Evolutionary conservation across 768 basidiomycete species (phyloP), one percentile per base, ranked within the genome.

Genomic region (Clitopilus hobsonii): DNA sequence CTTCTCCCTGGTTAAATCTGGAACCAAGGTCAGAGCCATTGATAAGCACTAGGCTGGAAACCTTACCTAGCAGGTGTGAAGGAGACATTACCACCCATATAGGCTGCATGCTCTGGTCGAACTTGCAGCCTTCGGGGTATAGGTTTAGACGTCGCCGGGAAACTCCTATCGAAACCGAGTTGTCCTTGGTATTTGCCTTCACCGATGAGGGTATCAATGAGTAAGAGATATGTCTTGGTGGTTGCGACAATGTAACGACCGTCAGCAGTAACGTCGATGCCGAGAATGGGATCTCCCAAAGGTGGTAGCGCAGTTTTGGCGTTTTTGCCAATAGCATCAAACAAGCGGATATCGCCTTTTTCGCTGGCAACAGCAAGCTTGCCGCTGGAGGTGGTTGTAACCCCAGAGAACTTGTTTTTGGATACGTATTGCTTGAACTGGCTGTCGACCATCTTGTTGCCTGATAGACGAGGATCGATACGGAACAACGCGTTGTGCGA

Each of bases 261-360:
- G 66, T 92, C 85, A 23, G 93, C 90, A 6, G 94, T 94, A 10
- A 91, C 91, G 72, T 99, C 97, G 51, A 99, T 81, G 29, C 97
- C 97, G 51, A 91, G 70, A 63, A 99, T 98, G 45, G 96, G 91
- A 71, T 97, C 94, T 13, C 97, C 97, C 18, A 98, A 78, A 41
- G 94, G 91, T 28, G 95, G 94, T 29, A 99, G 74, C 11, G 95
- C 94, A 10, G 97, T 99, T 83, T 99, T 99, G 25, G 97, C 97
- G 65, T 93, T 98, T 81, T 98, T 99, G 41, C 97, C 97, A 60
- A 99, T 89, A 48, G 88, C 79, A 71, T 99, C 97, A 61, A 94
- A 99, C 54, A 99, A 75, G 32, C 95, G 79, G 60, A 99, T 90
- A 66, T 98, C 97, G 53, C 97, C 97, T 75, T 98, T 99, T 68